Evolutionary conservation across 495 filamentous ascomycete species (phyloP), one percentile per base, ranked within the genome.

Genomic region (Neurospora discreta): DNA sequence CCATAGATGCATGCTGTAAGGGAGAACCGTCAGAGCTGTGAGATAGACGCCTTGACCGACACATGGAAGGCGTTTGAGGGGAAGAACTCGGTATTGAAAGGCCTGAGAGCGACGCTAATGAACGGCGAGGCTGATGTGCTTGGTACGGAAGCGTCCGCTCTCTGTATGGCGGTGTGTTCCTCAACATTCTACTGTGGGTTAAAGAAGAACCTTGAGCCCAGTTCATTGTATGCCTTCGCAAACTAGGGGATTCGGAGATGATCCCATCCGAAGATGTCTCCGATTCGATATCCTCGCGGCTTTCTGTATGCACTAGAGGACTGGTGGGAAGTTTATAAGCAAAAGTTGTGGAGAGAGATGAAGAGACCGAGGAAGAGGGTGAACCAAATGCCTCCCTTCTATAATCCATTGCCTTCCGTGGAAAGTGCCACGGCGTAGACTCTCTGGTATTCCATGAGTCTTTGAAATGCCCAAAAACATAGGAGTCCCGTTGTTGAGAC

Each of bases 1-100:
- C 95, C 90, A 99, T 94, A 5, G 94, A 92, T 33, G 95, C 95
- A 82, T 94, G 92, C 39, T 93, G 90, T 26, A 94, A 84, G 3
- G 92, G 87, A 16, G 93, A 92, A 18, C 84, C 80, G 23, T 98
- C 94, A 3, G 91, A 90, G 43, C 88, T 85, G 71, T 91, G 85
- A 1, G 94, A 97, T 1, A 90, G 90, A 43, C 92, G 84, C 69
- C 93, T 86, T 23, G 87, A 80, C 11, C 86, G 86, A 5, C 87
- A 76, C n/a, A 84, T 80, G 3, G 79, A 77, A n/a, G 89, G 87
- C 8, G 88, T 86, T 69, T 91, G 90, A 1, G 89, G 87, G 0
- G 88, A 87, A n/a, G 83, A 82, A 8, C 82, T 84, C 42, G 70
- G 30, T 5, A 87, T 78, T 58, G 87, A 85, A 68, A 89, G 83